phyloP scores from a whole-genome alignment of 2,329 filamentous ascomycete species.

The Leptographium radiaticola region DNA sequence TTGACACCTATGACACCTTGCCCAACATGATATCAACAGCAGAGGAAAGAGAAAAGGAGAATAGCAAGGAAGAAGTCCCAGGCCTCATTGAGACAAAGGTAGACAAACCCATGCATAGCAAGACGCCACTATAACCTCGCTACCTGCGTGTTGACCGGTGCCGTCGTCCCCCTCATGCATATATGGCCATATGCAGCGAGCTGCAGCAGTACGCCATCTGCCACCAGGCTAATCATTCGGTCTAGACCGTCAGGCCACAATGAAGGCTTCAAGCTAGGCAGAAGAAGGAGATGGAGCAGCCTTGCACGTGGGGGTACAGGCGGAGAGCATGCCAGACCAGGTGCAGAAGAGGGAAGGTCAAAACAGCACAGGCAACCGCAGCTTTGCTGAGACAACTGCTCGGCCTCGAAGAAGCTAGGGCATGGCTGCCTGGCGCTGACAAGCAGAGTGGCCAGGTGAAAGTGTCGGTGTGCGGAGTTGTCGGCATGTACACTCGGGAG shows the following conservation, averaged over 20 bases:
- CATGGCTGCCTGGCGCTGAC: not conserved
- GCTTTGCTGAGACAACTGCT: not conserved
- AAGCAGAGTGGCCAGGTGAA: not conserved
- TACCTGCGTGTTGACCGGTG: no score
- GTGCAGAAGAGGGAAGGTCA: not conserved
- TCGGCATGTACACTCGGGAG: no score
- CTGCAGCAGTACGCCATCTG: no score
- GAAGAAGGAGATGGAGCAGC: not conserved
- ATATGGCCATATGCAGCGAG: no score
- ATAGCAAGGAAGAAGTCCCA: not conserved
- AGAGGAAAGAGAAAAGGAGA: not conserved
- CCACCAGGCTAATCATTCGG: no score
- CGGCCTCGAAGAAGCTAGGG: not conserved
- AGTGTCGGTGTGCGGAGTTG: not conserved
- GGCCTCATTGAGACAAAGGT: not conserved
- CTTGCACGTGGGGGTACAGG: not conserved
- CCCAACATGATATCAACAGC: not conserved
- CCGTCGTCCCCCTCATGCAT: no score
- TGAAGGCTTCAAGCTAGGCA: not conserved
- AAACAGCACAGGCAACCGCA: not conserved
- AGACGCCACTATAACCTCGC: not conserved
- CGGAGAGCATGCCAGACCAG: not conserved
- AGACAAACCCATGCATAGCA: not conserved
- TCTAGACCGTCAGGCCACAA: no score
- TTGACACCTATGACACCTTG: not conserved